These are phyloP conservation scores for Musa balbisiana DNA, from an alignment of 202 grass and related monocot species.

Conservation along the genomic window DNA sequence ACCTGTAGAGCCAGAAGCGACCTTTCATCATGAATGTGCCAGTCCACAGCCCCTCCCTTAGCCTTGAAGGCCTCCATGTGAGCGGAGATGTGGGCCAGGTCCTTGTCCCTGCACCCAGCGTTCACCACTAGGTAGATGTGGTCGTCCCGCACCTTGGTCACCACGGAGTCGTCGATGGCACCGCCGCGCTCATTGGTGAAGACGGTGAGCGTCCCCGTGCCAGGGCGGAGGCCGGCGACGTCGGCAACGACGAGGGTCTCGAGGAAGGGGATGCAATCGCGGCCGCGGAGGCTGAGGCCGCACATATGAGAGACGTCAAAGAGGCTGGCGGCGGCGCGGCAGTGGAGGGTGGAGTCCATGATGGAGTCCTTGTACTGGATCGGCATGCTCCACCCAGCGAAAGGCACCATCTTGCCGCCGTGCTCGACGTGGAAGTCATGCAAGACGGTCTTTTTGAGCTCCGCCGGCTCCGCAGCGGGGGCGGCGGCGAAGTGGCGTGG, in stretches of 20 bases:
- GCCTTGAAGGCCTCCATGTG: conserved; percentile 70
- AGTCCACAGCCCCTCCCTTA: conserved; percentile 71
- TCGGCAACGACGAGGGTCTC: conserved; percentile 95
- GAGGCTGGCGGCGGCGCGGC: conserved; percentile 70
- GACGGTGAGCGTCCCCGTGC: conserved; percentile 77
- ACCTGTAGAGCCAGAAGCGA: conserved; percentile 94
- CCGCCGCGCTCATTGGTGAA: conserved; percentile 95
- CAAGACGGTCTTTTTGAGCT: conserved; percentile 90
- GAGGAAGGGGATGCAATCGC: conserved; percentile 61
- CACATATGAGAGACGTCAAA: conserved; percentile 99
- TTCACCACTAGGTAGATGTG: conserved; percentile 98
- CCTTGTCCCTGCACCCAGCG: conserved; percentile 93
- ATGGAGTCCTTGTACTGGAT: conserved; percentile 90
- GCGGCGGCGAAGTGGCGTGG: conserved; percentile 47
- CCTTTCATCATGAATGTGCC: conserved; percentile 94
- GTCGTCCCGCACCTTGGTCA: conserved; percentile 80
- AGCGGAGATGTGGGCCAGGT: conserved; percentile 74
- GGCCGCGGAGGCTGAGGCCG: conserved; percentile 75
- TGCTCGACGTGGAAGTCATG: conserved; percentile 73
- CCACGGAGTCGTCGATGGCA: conserved; percentile 23
- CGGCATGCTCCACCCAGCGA: conserved; percentile 97
- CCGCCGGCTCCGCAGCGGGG: conserved; percentile 35
- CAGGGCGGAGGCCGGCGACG: conserved; percentile 44
- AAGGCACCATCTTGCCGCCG: conserved; percentile 96
- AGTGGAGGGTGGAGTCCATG: conserved; percentile 97